Evolutionary conservation across 768 basidiomycete genomes (phyloP), one percentile per base, ranked within the genome.

Genomic region (Lanmaoa pseudosensibilis): DNA sequence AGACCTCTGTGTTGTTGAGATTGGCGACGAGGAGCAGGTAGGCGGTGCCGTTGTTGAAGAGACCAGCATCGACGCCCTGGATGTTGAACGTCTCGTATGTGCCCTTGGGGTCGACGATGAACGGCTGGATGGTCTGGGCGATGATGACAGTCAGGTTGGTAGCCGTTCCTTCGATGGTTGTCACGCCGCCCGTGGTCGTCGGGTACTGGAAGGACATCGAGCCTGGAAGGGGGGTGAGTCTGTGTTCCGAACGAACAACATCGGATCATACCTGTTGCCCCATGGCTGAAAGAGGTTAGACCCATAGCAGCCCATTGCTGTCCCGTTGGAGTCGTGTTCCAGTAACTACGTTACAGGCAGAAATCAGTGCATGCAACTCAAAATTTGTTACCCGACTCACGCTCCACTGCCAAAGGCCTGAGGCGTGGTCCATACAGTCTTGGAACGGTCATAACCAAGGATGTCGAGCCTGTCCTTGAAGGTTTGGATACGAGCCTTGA

Each of bases 361-460:
- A 21, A 8, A 2, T 70, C 15, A 61, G 43, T 25, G 4, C 7
- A 32, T 5, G 40, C 2, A 6, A 3, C 2, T 19, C 3, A 2
- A 9, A 7, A 8, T 15, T 21, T 6, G 12, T 23, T 1, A 36
- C 2, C 7, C 1, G 5, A 63, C 71, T 55, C 27, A 77, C 75
- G 63, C 63, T n/a, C 63, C 69, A 54, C 78, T 78, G n/a, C 88
- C 87, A 63, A 92, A 86, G 0, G 82, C 88, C 68, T 92, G 90
- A 8, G 90, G 88, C 0, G 87, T 87, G 4, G 84, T 82, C 91
- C 90, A 93, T 0, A 90, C 78, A 4, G 84, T 79, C 65, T 88
- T 86, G 9, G 78, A 80, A 11, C 82, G 74, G 57, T 84, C 83
- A 79, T 85, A 86, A 1, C 86, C 87, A 50, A 87, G 79, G 48